These are phyloP conservation scores for Panaeolus cyanescens DNA, from an alignment of 768 basidiomycete species.

Conservation along the genomic window DNA sequence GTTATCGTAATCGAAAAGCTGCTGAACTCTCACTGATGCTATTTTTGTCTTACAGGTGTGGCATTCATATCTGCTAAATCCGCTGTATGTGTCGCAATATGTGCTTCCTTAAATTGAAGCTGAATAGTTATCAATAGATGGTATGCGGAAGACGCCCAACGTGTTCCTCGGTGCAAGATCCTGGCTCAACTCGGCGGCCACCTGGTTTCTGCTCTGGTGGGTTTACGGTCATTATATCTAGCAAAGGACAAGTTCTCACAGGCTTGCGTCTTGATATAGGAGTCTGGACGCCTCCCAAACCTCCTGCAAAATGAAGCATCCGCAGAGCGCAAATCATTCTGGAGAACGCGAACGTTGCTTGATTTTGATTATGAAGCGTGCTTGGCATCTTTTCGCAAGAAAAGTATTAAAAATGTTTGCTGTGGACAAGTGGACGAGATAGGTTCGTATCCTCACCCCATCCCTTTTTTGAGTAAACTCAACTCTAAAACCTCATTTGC, in stretches of 20 bases:
- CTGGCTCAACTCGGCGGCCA: conserved; percentile 21
- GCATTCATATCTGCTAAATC: background rate
- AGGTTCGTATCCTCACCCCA: conserved; percentile 24
- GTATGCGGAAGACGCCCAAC: conserved; percentile 33
- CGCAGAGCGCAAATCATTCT: conserved; percentile 12
- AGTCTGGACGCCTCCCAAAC: conserved; percentile 7
- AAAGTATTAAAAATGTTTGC: conserved; percentile 26
- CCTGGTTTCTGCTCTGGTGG: conserved; percentile 21
- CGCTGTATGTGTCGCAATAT: background rate
- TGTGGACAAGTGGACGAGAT: conserved; percentile 22
- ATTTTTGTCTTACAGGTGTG: background rate
- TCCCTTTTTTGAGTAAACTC: background rate
- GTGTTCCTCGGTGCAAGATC: conserved; percentile 20
- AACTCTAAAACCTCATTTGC: background rate
- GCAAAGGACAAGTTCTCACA: no score
- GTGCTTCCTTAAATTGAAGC: background rate
- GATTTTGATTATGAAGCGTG: conserved; percentile 10
- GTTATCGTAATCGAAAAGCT: background rate
- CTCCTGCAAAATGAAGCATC: conserved; percentile 13
- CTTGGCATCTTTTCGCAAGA: conserved; percentile 2
- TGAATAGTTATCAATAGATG: conserved; percentile 17
- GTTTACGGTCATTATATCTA: background rate
- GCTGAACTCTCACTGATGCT: background rate
- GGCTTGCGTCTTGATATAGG: no score
- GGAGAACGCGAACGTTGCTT: conserved; percentile 16